Percentiles rank a stretch among this genome's conserved stretches.
These are phyloP conservation scores for Hevea brasiliensis DNA, from an alignment of 345 rosid species.

Conservation along the genomic window DNA sequence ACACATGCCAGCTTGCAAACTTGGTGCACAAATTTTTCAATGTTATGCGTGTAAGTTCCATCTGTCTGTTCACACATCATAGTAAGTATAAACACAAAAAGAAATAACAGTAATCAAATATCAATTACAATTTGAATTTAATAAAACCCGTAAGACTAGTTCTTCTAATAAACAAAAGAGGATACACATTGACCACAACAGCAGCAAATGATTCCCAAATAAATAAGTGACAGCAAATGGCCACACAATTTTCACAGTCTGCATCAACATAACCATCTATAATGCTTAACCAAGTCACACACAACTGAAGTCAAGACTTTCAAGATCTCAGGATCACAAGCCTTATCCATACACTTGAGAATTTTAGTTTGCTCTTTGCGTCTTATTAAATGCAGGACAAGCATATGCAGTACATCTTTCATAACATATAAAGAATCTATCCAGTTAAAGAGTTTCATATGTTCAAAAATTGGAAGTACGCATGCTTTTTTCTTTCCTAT, in stretches of 20 bases:
- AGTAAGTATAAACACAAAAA: slow-evolving; percentile 7
- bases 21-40: slow-evolving; percentile 67
- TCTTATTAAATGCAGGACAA: no score
- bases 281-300: background rate
- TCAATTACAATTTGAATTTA: background rate
- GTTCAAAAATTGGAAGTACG: background rate
- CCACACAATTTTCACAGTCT: background rate
- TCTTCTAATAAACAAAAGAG: background rate
- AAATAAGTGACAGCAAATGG: slow-evolving; percentile 3
- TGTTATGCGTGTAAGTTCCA: slow-evolving; percentile 71
- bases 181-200: background rate
- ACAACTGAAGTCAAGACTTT: background rate
- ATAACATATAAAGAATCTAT: background rate
- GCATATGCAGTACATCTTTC: background rate
- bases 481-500: background rate
- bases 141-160: background rate
- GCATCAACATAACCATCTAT: background rate
- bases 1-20: slow-evolving; percentile 64
- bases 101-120: background rate
- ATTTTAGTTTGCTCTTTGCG: background rate
- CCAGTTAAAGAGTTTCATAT: background rate
- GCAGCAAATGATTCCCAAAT: background rate
- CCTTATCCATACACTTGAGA: background rate
- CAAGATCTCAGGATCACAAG: background rate
- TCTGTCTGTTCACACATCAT: slow-evolving; percentile 56